Base-by-base conservation (phyloP, 1,284 basidiomycete species). In the Cryptococcus sp. region DNA sequence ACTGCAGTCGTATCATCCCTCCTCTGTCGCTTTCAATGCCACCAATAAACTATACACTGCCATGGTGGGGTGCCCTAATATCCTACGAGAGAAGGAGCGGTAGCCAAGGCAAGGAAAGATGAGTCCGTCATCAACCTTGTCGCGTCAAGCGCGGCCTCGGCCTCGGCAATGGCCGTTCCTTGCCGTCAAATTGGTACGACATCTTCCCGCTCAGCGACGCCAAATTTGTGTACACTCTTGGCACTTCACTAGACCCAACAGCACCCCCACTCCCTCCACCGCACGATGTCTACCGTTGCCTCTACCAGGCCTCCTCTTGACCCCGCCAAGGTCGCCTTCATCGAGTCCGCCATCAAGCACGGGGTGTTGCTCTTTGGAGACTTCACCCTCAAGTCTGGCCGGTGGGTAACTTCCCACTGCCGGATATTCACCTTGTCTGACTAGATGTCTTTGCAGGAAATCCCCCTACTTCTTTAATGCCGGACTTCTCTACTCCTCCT, bases 401-500 rank as follows among this genome's bases (percentile, higher is more conserved):
- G 95, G 88, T 89, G 75, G 66, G 86, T 79, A 43, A 4, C 2
- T n/a, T 28, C 16, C 20, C 16, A 12, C 33, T n/a, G 4, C 20
- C 23, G 18, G 35, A 15, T 11, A 24, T 12, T 24, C 35, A 8
- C 12, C 16, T 21, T 18, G 12, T 15, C 35, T 38, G 15, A n/a
- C 49, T 23, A 13, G n/a, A n/a, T n/a, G n/a, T n/a, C 16, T 49
- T n/a, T 40, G 40, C 73, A 91, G 90, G 39, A 79, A 83, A 56
- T 96, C 93, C 13, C 95, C 95, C 1, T 98, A 98, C 80, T 98
- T 98, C 77, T 94, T 97, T 83, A 97, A 98, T 73, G 91, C 91
- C 0, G 91, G 91, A 9, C 81, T 90, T 12, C 82, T 98, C 62
- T 91, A 87, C 76, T 87, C 88, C 4, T 91, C 94, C 0, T 83